phyloP scores from a whole-genome alignment of 208 protist genomes.

The Leishmania martiniquensis region DNA sequence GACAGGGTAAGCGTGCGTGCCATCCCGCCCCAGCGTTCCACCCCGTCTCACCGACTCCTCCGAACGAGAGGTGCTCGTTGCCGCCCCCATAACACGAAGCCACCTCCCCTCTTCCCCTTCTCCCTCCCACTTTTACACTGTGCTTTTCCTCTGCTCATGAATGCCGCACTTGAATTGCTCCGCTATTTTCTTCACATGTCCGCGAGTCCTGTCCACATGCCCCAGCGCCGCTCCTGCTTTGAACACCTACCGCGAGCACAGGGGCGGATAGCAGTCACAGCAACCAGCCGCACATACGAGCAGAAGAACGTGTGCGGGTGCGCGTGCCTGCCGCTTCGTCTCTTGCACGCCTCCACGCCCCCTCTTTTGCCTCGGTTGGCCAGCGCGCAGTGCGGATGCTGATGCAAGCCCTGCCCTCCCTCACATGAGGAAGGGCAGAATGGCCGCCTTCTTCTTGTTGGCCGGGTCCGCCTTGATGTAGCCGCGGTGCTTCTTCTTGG shows the following conservation, averaged over 20 bases:
- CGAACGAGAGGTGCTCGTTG: not conserved
- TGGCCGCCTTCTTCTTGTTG: constrained; percentile 77
- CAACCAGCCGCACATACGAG: too few species aligned
- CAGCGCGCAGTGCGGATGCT: not conserved
- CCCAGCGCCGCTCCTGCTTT: too few species aligned
- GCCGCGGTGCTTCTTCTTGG: constrained; percentile 82
- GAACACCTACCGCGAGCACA: too few species aligned
- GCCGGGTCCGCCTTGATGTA: constrained; percentile 82
- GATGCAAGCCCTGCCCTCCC: not conserved
- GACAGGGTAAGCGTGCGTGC: too few species aligned
- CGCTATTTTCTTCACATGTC: too few species aligned
- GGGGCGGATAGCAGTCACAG: too few species aligned
- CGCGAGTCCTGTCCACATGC: too few species aligned
- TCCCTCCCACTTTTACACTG: not conserved
- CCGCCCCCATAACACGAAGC: not conserved
- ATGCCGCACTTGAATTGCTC: not conserved
- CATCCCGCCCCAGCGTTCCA: too few species aligned
- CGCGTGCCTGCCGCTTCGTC: too few species aligned
- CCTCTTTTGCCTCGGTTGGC: not conserved
- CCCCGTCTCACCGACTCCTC: not conserved
- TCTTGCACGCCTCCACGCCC: not conserved
- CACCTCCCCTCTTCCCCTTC: not conserved
- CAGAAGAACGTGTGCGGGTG: too few species aligned
- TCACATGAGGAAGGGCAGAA: constrained; percentile 90
- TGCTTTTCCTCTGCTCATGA: not conserved